These are phyloP conservation scores for Arctium minus DNA, from an alignment of 129 eudicot genomes.

Conservation along the genomic window DNA sequence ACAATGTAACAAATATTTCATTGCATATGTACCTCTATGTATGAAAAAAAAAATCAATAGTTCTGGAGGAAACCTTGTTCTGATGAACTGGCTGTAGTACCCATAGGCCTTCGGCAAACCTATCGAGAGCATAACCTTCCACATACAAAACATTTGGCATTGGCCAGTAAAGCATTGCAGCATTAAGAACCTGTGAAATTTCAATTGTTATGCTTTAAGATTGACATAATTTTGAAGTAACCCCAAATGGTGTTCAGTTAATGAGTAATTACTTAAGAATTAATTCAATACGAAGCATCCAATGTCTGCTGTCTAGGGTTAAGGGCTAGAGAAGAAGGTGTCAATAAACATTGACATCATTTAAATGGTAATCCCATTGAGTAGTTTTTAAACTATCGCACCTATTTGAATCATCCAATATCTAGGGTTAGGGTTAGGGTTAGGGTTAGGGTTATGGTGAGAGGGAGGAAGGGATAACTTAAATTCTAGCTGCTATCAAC, in stretches of 20 bases:
- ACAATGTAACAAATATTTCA: too few relatives aligned
- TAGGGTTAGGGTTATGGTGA: too few relatives aligned
- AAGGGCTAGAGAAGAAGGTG: neutral
- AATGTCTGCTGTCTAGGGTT: neutral
- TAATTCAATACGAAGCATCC: neutral
- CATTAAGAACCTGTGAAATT: conserved; percentile 84
- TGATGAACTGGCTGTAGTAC: conserved; percentile 83
- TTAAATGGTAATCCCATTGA: too few relatives aligned
- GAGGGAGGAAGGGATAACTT: too few relatives aligned
- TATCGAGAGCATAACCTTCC: conserved; percentile 94
- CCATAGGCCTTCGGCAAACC: conserved; percentile 95
- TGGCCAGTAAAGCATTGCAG: conserved; percentile 99
- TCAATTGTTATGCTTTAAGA: neutral
- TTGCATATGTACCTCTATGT: too few relatives aligned
- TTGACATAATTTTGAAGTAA: too few relatives aligned
- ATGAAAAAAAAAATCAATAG: neutral
- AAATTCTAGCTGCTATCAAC: too few relatives aligned
- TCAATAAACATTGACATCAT: neutral
- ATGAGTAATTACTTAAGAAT: too few relatives aligned
- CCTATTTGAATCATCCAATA: too few relatives aligned
- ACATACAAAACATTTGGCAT: conserved; percentile 83
- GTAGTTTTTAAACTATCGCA: too few relatives aligned
- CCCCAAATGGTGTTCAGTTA: too few relatives aligned
- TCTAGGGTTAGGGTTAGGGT: too few relatives aligned
- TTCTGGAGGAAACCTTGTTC: conserved; percentile 51